Evolutionary conservation across 768 basidiomycete genomes (phyloP).

Genomic region (Tylopilus cervinicoccineus): DNA sequence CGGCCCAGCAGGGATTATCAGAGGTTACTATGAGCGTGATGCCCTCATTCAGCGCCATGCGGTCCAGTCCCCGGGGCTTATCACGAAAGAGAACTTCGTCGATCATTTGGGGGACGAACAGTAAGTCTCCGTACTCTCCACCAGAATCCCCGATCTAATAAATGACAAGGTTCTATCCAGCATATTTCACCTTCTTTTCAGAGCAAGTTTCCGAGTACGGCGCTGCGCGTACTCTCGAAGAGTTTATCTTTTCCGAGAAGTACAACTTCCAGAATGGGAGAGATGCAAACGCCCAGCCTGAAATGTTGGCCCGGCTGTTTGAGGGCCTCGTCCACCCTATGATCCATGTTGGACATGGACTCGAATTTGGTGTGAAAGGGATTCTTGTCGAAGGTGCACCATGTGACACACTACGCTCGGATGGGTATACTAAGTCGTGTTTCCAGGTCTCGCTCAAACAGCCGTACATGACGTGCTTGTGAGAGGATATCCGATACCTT

Average conservation of each 20-base stretch:
- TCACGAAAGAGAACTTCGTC: conserved; percentile 22
- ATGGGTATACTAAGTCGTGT: background rate
- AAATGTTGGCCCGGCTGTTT: conserved; percentile 50
- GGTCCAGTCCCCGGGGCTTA: conserved; percentile 23
- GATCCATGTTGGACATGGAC: conserved; percentile 59
- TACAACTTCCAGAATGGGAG: conserved; percentile 21
- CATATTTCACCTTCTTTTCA: conserved; percentile 27
- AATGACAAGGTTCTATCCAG: conserved; percentile 21
- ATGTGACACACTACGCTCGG: too few species aligned
- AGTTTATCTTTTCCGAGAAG: conserved; percentile 30
- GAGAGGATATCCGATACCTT: conserved; percentile 30
- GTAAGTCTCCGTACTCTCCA: conserved; percentile 7
- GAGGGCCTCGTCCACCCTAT: conserved; percentile 55
- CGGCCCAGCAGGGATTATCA: conserved; percentile 22
- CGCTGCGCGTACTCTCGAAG: conserved; percentile 15
- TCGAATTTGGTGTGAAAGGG: conserved; percentile 61
- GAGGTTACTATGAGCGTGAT: conserved; percentile 26
- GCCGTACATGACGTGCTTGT: conserved; percentile 32
- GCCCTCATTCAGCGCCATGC: conserved; percentile 15
- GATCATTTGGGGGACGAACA: conserved; percentile 24
- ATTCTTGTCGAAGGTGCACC: conserved; percentile 56
- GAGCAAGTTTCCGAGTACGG: conserved; percentile 17
- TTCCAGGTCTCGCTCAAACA: conserved; percentile 23
- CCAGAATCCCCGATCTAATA: background rate
- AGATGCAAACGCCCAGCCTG: conserved; percentile 31